Evolutionary conservation across 495 filamentous ascomycete genomes (phyloP), one percentile per base, ranked within the genome.

Genomic region (Xylaria curta): DNA sequence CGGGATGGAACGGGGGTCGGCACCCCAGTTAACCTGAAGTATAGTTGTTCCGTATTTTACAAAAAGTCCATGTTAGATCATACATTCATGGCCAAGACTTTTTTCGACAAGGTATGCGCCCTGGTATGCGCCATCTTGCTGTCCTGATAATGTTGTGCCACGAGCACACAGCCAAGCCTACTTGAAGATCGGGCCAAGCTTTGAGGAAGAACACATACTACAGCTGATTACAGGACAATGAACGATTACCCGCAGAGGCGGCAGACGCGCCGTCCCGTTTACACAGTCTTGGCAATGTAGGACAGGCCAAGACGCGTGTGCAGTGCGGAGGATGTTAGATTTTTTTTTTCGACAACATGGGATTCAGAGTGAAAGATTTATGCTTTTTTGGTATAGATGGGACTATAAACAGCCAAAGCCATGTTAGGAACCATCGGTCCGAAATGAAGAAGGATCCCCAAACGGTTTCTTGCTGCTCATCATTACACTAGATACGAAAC

Each of bases 361-460:
- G 19, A 40, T n/a, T 40, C 4, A 31, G 4, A 21, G n/a, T 40
- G 15, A 15, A 44, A 42, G 38, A 44, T 42, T 49, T 42, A 47
- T 13, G 21, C 17, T 49, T 24, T 42, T 24, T 31, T 42, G 10
- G 21, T 49, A 47, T 19, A 21, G 36, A 4, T 61, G 10, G 26
- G 21, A n/a, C 61, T 24, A 21, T 3, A 36, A 47, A 49, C 28
- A 12, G 31, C n/a, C 28, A 21, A 56, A 12, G 15, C 28, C 24
- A 51, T 15, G 44, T 38, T 7, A 56, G 47, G 65, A 67, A 67
- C 12, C 42, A 36, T 36, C 49, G 65, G 49, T 42, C 38, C 66
- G 66, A 68, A 68, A 68, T 68, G 66, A 68, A 19, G 51, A 24
- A 59, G 38, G 53, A 58, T 54, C 56, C 6, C 17, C 46, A n/a